Percentiles rank a stretch among this genome's conserved stretches.
phyloP scores from a whole-genome alignment of 768 basidiomycete species.

The Amanita molliuscula region DNA sequence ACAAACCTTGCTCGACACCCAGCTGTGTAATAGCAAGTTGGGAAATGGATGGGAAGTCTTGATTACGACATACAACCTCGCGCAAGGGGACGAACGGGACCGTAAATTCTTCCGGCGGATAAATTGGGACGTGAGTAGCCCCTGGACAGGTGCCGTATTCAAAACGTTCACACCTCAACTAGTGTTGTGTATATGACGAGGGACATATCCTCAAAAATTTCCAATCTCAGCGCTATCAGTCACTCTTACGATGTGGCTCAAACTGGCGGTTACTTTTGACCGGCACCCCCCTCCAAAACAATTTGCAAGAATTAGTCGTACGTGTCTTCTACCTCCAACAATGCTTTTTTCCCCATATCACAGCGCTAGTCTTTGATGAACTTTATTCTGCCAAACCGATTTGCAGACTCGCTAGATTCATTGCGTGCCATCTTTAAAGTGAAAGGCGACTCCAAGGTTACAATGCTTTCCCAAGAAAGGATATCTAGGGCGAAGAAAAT shows the following conservation, averaged over 20 bases:
- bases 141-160: not conserved
- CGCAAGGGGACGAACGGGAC: conserved; percentile 83
- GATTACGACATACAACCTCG: conserved; percentile 93
- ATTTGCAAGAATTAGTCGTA: conserved; percentile 83
- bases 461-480: conserved; percentile 84
- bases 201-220: conserved; percentile 97
- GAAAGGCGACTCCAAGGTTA: conserved; percentile 83
- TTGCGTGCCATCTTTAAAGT: conserved; percentile 95
- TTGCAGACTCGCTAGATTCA: conserved; percentile 64
- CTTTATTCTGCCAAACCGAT: conserved; percentile 91
- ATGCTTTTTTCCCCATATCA: conserved; percentile 2
- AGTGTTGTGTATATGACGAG: conserved; percentile 96
- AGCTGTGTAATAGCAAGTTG: conserved; percentile 33
- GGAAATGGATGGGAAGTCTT: conserved; percentile 82
- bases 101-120: conserved; percentile 88
- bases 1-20: conserved; percentile 57
- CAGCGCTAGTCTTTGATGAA: conserved; percentile 83
- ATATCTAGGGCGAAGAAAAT: conserved; percentile 95
- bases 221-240: conserved; percentile 92
- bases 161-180: conserved; percentile 5
- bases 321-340: conserved; percentile 17
- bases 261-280: conserved; percentile 90
- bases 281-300: conserved; percentile 92
- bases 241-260: conserved; percentile 75
- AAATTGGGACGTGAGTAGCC: conserved; percentile 78